Conservation (phyloP, 2,329 filamentous ascomycete species). For the Epichloe gansuensis region DNA sequence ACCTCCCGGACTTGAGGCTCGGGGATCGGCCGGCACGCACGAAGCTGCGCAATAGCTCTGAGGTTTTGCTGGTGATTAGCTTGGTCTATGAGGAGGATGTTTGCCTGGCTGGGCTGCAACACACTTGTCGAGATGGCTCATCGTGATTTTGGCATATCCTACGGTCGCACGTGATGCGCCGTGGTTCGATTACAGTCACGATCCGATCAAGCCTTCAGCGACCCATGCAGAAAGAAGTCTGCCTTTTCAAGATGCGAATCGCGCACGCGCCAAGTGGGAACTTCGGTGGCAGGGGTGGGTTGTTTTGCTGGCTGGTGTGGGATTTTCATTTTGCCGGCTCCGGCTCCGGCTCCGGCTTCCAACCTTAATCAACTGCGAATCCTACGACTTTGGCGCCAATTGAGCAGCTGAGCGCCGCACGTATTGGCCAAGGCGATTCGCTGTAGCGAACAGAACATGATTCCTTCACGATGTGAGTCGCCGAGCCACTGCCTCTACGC, state of each 20-base stretch:
- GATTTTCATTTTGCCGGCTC: constrained; percentile 8
- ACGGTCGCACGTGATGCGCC: constrained; percentile 5
- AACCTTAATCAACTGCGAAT: background rate
- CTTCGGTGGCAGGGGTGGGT: background rate
- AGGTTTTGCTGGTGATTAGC: background rate
- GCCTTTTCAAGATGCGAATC: background rate
- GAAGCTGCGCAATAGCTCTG: constrained; percentile 89
- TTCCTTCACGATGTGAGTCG: constrained; percentile 11
- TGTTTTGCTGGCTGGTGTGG: background rate
- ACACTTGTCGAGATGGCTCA: constrained; percentile 93
- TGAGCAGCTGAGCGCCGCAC: background rate
- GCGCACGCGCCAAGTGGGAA: background rate
- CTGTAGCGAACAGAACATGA: constrained; percentile 9
- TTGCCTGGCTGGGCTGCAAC: constrained; percentile 9
- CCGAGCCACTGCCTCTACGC: background rate
- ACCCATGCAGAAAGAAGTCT: background rate
- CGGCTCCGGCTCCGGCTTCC: constrained; percentile 8
- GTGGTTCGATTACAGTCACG: constrained; percentile 11
- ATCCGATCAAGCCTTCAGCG: constrained; percentile 2
- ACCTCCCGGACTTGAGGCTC: constrained; percentile 92
- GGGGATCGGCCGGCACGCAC: constrained; percentile 90
- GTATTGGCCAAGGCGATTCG: background rate
- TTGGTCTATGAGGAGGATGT: background rate
- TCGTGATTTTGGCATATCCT: constrained; percentile 27
- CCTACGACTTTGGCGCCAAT: background rate